Percentiles rank a stretch among this genome's conserved stretches.
Evolutionary conservation across 2,329 filamentous ascomycete genomes (phyloP).

Genomic region (Aspergillus sp.): DNA sequence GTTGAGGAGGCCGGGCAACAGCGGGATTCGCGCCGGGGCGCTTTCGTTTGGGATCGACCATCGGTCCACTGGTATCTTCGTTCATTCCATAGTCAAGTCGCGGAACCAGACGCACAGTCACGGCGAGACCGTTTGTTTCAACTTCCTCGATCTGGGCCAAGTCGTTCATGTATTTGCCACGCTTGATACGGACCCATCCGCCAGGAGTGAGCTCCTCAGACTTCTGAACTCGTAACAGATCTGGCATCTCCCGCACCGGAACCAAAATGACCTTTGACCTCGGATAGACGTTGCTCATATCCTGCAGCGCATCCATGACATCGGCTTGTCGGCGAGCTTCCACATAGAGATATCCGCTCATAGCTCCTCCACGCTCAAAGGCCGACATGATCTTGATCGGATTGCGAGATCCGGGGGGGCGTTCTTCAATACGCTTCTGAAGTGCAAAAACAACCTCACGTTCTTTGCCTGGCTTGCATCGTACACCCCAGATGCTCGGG

Average conservation of each 20-base stretch:
- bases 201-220: slow-evolving; percentile 81
- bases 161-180: slow-evolving; percentile 81
- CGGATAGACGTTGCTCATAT: slow-evolving; percentile 85
- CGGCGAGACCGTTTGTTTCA: slow-evolving; percentile 87
- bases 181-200: slow-evolving; percentile 85
- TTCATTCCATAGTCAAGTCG: slow-evolving; percentile 87
- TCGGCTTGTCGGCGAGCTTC: slow-evolving; percentile 87
- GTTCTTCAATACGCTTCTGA: slow-evolving; percentile 84
- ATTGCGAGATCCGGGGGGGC: slow-evolving; percentile 68
- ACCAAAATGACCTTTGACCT: slow-evolving; percentile 83
- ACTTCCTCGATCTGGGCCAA: slow-evolving; percentile 90
- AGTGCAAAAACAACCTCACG: slow-evolving; percentile 84
- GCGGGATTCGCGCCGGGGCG: slow-evolving; percentile 57
- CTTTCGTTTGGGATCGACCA: slow-evolving; percentile 73
- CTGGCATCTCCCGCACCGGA: slow-evolving; percentile 95
- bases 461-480: slow-evolving; percentile 94
- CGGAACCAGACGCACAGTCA: slow-evolving; percentile 82
- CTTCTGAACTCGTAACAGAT: slow-evolving; percentile 86
- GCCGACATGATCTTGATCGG: slow-evolving; percentile 82
- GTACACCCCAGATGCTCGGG: slow-evolving; percentile 91
- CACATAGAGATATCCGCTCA: slow-evolving; percentile 94
- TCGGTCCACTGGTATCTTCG: slow-evolving; percentile 65
- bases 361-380: slow-evolving; percentile 84
- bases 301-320: slow-evolving; percentile 78
- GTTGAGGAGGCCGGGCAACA: slow-evolving; percentile 73